A percentile compares a stretch with the other conserved stretches of the same genome.
Conservation (phyloP, 306 rosid genomes). For the Erythrophleum fordii region DNA sequence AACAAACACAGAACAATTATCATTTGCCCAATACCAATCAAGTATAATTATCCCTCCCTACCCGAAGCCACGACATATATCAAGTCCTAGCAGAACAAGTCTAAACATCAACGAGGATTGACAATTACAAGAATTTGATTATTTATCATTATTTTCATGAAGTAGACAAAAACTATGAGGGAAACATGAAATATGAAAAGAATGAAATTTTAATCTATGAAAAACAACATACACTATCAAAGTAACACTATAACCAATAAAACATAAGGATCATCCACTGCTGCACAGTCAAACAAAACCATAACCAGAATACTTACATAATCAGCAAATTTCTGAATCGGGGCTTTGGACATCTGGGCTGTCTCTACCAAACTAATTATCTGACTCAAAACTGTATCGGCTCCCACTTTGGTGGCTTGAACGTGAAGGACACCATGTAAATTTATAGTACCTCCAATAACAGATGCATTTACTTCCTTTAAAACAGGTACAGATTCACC, state of each 20-base stretch:
- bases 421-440: slow-evolving; percentile 85
- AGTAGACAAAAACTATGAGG: slow-evolving; percentile 9
- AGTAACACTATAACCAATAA: not conserved
- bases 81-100: not conserved
- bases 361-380: slow-evolving; percentile 96
- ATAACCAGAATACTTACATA: slow-evolving; percentile 69
- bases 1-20: not conserved
- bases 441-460: slow-evolving; percentile 95
- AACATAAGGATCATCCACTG: slow-evolving; percentile 15
- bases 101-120: not conserved
- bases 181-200: slow-evolving; percentile 26
- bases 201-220: slow-evolving; percentile 14
- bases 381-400: slow-evolving; percentile 94
- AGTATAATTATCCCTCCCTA: slow-evolving; percentile 12
- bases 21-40: slow-evolving; percentile 11
- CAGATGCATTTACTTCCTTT: slow-evolving; percentile 74
- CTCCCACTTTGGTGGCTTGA: slow-evolving; percentile 85
- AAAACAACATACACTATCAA: not conserved
- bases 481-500: slow-evolving; percentile 86
- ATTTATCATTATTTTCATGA: slow-evolving; percentile 7
- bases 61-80: not conserved
- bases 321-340: slow-evolving; percentile 99
- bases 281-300: slow-evolving; percentile 27
- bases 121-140: slow-evolving; percentile 27
- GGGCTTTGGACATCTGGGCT: slow-evolving; percentile 99